Percentiles rank a stretch among this genome's conserved stretches.
These are phyloP conservation scores for Komagataea norvegica DNA, from an alignment of 1,139 yeast species.

Conservation along the genomic window DNA sequence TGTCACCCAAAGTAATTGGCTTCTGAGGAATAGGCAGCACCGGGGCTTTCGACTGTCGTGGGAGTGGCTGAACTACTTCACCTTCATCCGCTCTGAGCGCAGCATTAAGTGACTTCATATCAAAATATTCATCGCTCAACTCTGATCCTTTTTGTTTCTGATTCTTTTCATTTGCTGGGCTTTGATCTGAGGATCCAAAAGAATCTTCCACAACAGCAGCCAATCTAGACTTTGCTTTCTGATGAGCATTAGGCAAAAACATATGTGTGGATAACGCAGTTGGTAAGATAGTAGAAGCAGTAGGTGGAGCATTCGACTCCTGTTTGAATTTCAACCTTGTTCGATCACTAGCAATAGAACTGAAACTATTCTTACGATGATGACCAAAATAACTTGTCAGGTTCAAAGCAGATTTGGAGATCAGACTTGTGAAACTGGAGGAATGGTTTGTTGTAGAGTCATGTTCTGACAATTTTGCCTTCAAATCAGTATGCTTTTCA, in stretches of 20 bases:
- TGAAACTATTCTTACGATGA: conserved; percentile 31
- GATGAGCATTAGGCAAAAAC: conserved; percentile 44
- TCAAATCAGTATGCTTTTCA: conserved; percentile 12
- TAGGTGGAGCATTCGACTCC: conserved; percentile 48
- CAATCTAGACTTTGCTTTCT: conserved; percentile 25
- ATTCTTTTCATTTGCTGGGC: not conserved
- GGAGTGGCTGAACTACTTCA: not conserved
- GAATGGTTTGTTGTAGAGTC: conserved; percentile 13
- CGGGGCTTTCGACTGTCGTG: conserved; percentile 17
- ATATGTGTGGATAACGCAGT: conserved; percentile 51
- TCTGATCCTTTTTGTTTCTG: not conserved
- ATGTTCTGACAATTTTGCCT: conserved; percentile 13
- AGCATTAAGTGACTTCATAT: conserved; percentile 1
- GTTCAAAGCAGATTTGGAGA: conserved; percentile 34
- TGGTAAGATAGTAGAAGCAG: conserved; percentile 47
- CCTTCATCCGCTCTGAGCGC: conserved; percentile 2
- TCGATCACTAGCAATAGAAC: conserved; percentile 33
- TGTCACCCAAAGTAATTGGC: not conserved
- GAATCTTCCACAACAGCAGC: conserved; percentile 22
- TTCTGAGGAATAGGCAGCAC: conserved; percentile 15
- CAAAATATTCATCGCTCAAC: not conserved
- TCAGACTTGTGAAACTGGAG: conserved; percentile 26
- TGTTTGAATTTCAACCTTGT: conserved; percentile 32
- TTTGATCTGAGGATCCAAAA: conserved; percentile 7
- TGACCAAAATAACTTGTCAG: conserved; percentile 31